Percentiles rank a stretch among this genome's conserved stretches.
Conservation (phyloP, 2,329 filamentous ascomycete genomes). For the Xylariaceae sp. region DNA sequence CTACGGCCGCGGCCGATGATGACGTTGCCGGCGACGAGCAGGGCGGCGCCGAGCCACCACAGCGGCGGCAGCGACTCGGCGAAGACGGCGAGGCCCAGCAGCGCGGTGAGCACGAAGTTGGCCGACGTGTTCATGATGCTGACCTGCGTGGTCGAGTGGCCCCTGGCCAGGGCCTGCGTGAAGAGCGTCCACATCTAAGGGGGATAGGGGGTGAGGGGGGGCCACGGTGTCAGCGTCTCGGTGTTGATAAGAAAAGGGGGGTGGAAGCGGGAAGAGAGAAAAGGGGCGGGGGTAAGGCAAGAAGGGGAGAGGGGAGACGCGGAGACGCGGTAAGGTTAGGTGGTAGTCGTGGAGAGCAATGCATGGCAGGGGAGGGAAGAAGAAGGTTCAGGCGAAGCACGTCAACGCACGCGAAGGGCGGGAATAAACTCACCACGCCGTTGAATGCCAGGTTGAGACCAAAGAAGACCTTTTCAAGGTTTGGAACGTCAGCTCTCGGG, state of each 20-base stretch:
- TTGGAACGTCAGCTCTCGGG: too few species aligned
- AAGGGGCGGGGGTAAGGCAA: conserved; percentile 2
- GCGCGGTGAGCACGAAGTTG: conserved; percentile 72
- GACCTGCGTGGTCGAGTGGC: conserved; percentile 70
- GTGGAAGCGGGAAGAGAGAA: not conserved
- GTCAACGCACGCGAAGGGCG: too few species aligned
- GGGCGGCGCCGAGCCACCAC: conserved; percentile 68
- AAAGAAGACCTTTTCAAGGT: too few species aligned
- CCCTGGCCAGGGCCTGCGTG: conserved; percentile 66
- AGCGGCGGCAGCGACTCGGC: conserved; percentile 61
- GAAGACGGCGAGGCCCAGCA: conserved; percentile 65
- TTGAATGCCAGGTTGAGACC: conserved; percentile 68
- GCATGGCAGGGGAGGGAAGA: too few species aligned
- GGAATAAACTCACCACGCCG: too few species aligned
- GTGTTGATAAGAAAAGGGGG: not conserved
- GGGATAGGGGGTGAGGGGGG: conserved; percentile 5
- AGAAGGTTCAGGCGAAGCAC: too few species aligned
- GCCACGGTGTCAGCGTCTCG: too few species aligned
- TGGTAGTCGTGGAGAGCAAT: too few species aligned
- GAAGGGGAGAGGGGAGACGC: too few species aligned
- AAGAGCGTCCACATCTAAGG: conserved; percentile 75
- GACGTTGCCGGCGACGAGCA: conserved; percentile 70
- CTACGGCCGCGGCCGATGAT: conserved; percentile 67
- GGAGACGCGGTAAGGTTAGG: too few species aligned
- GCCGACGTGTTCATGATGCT: conserved; percentile 75